Base-by-base conservation (phyloP, 768 basidiomycete species). In the Lactarius sp. region DNA sequence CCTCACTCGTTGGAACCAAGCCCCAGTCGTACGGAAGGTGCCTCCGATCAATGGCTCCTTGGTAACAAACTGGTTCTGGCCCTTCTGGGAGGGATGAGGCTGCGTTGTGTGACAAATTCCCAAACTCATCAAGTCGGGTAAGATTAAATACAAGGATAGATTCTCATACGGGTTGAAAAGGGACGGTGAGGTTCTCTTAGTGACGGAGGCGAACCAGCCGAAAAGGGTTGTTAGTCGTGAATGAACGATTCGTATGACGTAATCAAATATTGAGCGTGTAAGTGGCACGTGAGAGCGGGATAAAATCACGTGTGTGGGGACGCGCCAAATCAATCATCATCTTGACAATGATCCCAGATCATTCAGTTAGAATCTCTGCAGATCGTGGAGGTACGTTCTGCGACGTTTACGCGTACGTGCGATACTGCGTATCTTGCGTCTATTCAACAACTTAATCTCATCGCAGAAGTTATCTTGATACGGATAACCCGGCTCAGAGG, bases 321-420 rank as follows among this genome's bases (percentile, higher is more conserved):
- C 8, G 50, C 7, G 20, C 31, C 12, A 12, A 20, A 20, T 47
- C 18, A 53, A 31, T 12, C 12, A 20, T 39, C 5, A 41, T 6
- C 14, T 34, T 6, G 34, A 41, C 12, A 22, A 50, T 27, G 50
- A 61, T 91, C 52, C 87, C 88, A 22, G 85, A 90, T 71, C 82
- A 81, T 68, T 94, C 91, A 13, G 87, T 94, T 62, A 82, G 86
- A 58, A 92, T 94, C 66, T 92, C 90, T 69, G 89, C 90, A 7
- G 92, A 94, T 74, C 79, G 92, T 75, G 94, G 94, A 41, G 94
- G 94, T 5, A 97, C 93, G 0, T 96, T 94, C 75, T 93, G 92
- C 70, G 94, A 95, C 72, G 84, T 94, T 39, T 85, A 92, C 73
- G 91, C 91, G 83, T 88, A 68, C 67, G 84, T 79, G 36, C 0